A percentile compares a stretch with the other conserved stretches of the same genome.
Evolutionary conservation across 352 stramenopile species (phyloP).

Genomic region (Pythium volutum): DNA sequence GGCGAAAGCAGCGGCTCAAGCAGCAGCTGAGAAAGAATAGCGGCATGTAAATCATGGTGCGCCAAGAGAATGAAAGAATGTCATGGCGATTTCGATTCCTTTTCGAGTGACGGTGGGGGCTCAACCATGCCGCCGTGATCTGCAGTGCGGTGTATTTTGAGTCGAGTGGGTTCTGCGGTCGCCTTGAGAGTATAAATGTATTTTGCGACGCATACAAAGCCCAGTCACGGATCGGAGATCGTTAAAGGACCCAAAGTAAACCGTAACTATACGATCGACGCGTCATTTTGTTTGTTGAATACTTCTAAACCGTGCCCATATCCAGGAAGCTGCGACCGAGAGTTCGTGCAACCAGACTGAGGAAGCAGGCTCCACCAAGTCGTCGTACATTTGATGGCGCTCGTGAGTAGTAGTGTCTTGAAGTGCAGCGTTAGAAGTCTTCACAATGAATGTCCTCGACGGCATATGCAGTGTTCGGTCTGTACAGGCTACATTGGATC

Average conservation of each 20-base stretch:
- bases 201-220: not conserved
- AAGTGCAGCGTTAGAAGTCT: no score
- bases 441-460: no score
- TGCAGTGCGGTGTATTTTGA: not conserved
- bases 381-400: no score
- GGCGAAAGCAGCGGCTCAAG: constrained; percentile 17
- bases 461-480: no score
- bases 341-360: no score
- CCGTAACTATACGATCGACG: constrained; percentile 21
- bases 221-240: not conserved
- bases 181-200: not conserved
- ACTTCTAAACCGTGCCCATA: no score
- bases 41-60: not conserved
- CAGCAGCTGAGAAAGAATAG: constrained; percentile 37
- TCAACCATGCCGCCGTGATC: not conserved
- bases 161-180: not conserved
- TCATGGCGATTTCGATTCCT: constrained; percentile 1
- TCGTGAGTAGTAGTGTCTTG: no score
- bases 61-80: not conserved
- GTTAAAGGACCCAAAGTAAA: constrained; percentile 20
- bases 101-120: not conserved
- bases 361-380: no score
- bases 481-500: no score
- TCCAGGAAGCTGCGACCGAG: no score
- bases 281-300: not conserved